Evolutionary conservation across 768 basidiomycete genomes (phyloP), one percentile per base, ranked within the genome.

Genomic region (Auriscalpium orientale): DNA sequence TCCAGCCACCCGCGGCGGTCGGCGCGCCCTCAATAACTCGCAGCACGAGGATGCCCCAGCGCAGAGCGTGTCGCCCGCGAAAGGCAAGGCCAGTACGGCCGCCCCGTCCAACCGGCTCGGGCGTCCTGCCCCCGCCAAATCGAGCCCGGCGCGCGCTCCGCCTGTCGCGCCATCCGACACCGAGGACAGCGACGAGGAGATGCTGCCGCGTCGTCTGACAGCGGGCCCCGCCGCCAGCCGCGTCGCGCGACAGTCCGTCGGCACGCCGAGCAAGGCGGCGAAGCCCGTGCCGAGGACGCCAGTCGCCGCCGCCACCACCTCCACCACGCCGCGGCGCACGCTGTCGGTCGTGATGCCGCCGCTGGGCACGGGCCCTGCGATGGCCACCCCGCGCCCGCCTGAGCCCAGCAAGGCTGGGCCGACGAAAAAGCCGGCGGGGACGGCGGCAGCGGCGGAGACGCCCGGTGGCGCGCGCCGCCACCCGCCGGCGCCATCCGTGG

Each of bases 331-430:
- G 11, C 47, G 46, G 35, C 49, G 53, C 35, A 48, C 53, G 36
- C 48, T 60, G 7, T 59, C 58, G 18, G 60, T 59, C 40, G 49
- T 56, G 34, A 22, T 62, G 60, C 55, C 60, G 47, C 58, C 58
- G 2, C n/a, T 46, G n/a, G 55, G 55, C 28, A 56, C 60, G 15
- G 55, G 40, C 20, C 49, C 18, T 33, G 43, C 44, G 2, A 40
- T 49, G 6, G 9, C 21, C n/a, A 54, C 15, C 12, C 51, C 58
- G 4, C 49, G 56, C n/a, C 37, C 49, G 10, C 55, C 48, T 16
- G 36, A 55, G 2, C 33, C 57, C 15, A 56, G 21, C 43, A 58
- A 58, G 33, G 21, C 58, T 6, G 48, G 57, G 15, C 22, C 64
- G 3, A 16, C 57, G 2, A 43, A 58, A 8, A 46, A 45, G 20